Evolutionary conservation across 2,329 filamentous ascomycete genomes (phyloP), one percentile per base, ranked within the genome.

Genomic region (Fusarium brevicatenulatum): DNA sequence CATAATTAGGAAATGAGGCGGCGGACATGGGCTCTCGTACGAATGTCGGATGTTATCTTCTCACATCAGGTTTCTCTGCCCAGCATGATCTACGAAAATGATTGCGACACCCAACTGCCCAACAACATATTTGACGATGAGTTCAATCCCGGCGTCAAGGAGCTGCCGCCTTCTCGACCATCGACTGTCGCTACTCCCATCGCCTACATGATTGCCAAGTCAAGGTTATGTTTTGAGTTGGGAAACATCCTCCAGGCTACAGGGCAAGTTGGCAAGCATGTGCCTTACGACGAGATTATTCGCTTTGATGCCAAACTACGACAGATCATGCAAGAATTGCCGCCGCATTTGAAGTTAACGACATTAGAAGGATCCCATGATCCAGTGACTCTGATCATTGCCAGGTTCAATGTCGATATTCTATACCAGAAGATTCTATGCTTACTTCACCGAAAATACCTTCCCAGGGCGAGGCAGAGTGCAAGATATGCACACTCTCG

Each of bases 341-440:
- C 96, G 2, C 92, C 93, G 6, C 93, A 97, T 80, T 85, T 98
- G 37, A 91, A 90, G 75, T 86, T 97, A 73, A 91, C 91, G 37
- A 87, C 91, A 0, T 86, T 97, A 66, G 92, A 95, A 65, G 92
- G 94, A 62, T 91, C 90, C 9, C 87, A 91, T 52, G 95, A 97
- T 76, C 91, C 97, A 23, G 91, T 96, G 80, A 93, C 94, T 32
- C 88, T 96, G 67, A 91, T 98, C 65, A 92, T 97, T 84, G 92
- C 95, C 57, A 91, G 95, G 34, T 95, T 95, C 79, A 93, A 92
- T 63, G 85, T 98, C 37, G 93, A 96, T 70, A 91, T 96, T 55
- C 84, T 98, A 9, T 97, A 95, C 79, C 91, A 97, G 72, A 97
- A 97, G 83, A 93, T 95, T 23, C 88, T 97, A 76, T 97, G 94